Conservation (phyloP, 1,284 basidiomycete species). For the Mycena citricolor region DNA sequence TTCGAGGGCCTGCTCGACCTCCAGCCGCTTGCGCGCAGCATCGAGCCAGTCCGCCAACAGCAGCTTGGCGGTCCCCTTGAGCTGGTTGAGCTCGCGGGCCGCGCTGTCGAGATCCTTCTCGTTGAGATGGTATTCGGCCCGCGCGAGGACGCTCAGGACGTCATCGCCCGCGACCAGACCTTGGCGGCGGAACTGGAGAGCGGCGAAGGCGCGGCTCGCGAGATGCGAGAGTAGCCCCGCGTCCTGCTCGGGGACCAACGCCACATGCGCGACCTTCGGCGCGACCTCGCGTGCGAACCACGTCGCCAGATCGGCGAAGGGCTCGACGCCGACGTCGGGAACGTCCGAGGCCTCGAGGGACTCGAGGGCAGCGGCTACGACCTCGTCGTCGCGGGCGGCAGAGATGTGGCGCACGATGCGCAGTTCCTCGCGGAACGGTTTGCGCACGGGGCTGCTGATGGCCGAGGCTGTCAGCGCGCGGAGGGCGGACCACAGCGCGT, state of each 20-base stretch:
- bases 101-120: conserved; percentile 94
- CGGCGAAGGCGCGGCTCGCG: conserved; percentile 76
- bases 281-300: conserved; percentile 90
- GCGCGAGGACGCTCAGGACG: conserved; percentile 81
- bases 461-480: conserved; percentile 61
- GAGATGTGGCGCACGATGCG: conserved; percentile 77
- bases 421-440: conserved; percentile 88
- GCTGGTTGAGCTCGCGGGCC: conserved; percentile 87
- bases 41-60: conserved; percentile 90
- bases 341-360: conserved; percentile 74
- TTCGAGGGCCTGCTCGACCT: conserved; percentile 92
- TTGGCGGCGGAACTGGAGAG: conserved; percentile 77
- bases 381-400: conserved; percentile 65
- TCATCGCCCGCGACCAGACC: conserved; percentile 80
- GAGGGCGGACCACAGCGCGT: conserved; percentile 77
- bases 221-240: conserved; percentile 88
- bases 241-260: conserved; percentile 86
- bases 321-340: conserved; percentile 87
- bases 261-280: conserved; percentile 83
- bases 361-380: conserved; percentile 69
- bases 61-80: conserved; percentile 83
- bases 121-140: conserved; percentile 89
- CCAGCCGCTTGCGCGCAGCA: conserved; percentile 84
- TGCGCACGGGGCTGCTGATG: conserved; percentile 60
- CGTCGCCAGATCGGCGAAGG: conserved; percentile 81